phyloP scores from a whole-genome alignment of 192 early-diverging fungal genomes.

The Podila clonocystis region DNA sequence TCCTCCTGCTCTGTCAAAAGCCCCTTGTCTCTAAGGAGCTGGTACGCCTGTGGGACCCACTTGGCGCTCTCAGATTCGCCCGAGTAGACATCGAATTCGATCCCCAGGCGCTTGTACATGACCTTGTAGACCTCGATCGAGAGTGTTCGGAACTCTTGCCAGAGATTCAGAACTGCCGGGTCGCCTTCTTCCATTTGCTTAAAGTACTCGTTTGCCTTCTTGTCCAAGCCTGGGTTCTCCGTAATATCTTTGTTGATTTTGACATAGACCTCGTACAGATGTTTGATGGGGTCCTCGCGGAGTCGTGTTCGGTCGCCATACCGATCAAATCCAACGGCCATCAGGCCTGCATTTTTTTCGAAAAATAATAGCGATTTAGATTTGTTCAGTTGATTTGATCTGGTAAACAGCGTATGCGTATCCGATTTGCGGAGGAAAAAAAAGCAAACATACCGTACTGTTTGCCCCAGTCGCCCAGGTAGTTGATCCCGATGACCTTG shows the following conservation, averaged over 20 bases:
- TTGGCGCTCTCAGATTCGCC: conserved; percentile 88
- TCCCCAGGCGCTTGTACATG: conserved; percentile 84
- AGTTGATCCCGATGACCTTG: conserved; percentile 88
- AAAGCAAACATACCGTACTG: conserved; percentile 80
- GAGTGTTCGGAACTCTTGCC: conserved; percentile 87
- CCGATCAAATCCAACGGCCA: conserved; percentile 88
- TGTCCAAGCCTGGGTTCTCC: conserved; percentile 69
- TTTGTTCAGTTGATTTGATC: no score
- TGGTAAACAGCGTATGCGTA: no score
- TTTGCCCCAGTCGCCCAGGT: conserved; percentile 99
- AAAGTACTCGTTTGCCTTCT: conserved; percentile 86
- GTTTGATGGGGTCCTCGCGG: conserved; percentile 81
- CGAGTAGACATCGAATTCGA: conserved; percentile 89
- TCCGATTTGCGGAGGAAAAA: no score
- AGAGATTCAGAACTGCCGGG: conserved; percentile 70
- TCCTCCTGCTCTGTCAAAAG: conserved; percentile 70
- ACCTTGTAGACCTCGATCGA: conserved; percentile 85
- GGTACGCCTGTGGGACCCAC: conserved; percentile 70
- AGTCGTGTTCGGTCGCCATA: conserved; percentile 79
- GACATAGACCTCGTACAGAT: conserved; percentile 93
- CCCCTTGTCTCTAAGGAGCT: conserved; percentile 69
- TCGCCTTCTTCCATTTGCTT: conserved; percentile 90
- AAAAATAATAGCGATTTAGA: neutral
- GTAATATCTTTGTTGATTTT: conserved; percentile 78
- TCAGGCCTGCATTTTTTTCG: conserved; percentile 62